Conservation (phyloP, 257 asterid genomes). For the Solanum medicagineum region DNA sequence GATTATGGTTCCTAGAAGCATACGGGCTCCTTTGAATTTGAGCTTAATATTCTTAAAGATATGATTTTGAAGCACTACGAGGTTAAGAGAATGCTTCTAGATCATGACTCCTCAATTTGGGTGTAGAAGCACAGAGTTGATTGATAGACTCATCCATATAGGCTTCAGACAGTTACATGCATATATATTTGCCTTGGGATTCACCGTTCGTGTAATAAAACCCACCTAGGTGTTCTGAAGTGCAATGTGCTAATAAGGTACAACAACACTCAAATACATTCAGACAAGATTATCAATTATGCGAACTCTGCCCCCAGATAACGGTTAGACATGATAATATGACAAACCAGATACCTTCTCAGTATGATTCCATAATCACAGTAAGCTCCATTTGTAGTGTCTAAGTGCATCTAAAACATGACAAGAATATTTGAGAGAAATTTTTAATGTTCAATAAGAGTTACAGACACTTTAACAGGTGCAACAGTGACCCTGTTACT, state of each 20-base stretch:
- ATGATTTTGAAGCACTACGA: background rate
- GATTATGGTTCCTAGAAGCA: background rate
- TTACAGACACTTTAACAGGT: background rate
- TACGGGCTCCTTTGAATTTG: background rate
- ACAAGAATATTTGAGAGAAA: background rate
- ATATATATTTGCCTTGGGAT: background rate
- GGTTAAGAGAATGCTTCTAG: background rate
- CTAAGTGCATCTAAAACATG: constrained; percentile 69
- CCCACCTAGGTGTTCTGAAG: background rate
- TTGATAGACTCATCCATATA: background rate
- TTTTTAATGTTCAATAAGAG: background rate
- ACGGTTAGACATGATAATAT: background rate
- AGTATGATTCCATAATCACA: constrained; percentile 89
- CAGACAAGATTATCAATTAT: background rate
- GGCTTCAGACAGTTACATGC: background rate
- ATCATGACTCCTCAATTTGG: background rate
- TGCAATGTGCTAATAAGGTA: background rate
- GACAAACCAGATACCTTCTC: constrained; percentile 51
- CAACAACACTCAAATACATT: background rate
- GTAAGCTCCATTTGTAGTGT: constrained; percentile 55
- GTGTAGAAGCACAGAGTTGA: background rate
- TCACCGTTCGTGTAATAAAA: background rate
- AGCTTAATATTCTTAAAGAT: background rate
- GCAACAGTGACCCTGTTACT: background rate
- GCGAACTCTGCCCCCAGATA: background rate